A percentile compares a stretch with the other conserved stretches of the same genome.
These are phyloP conservation scores for Chytriomyces sp. DNA, from an alignment of 192 early-diverging fungal genomes.

Conservation along the genomic window DNA sequence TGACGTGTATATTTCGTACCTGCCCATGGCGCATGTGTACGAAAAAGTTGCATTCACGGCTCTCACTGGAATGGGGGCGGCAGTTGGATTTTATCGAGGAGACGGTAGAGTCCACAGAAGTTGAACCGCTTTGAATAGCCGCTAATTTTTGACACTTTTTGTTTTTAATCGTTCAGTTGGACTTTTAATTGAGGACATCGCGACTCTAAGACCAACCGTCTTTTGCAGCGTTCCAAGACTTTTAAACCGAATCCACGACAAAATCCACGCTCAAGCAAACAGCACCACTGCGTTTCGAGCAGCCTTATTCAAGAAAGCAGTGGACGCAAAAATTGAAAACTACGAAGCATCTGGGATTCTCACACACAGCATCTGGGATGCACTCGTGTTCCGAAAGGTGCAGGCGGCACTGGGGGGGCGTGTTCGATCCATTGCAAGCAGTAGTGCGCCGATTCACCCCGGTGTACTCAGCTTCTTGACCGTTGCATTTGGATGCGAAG, in stretches of 20 bases:
- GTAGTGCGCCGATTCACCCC: slow-evolving; percentile 54
- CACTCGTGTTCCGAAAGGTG: slow-evolving; percentile 84
- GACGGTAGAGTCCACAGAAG: slow-evolving; percentile 41
- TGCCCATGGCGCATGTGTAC: slow-evolving; percentile 91
- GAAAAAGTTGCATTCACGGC: slow-evolving; percentile 58
- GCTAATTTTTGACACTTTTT: no score
- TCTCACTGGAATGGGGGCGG: slow-evolving; percentile 61
- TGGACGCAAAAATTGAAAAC: slow-evolving; percentile 51
- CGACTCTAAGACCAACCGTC: slow-evolving; percentile 80
- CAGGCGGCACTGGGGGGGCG: slow-evolving; percentile 75
- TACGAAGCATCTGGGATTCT: slow-evolving; percentile 58
- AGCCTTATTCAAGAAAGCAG: slow-evolving; percentile 11
- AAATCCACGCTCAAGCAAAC: slow-evolving; percentile 56
- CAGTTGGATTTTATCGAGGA: slow-evolving; percentile 77
- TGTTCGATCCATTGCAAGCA: slow-evolving; percentile 49
- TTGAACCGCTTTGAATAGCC: background rate
- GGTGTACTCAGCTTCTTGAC: slow-evolving; percentile 58
- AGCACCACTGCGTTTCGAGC: slow-evolving; percentile 36
- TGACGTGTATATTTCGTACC: slow-evolving; percentile 61
- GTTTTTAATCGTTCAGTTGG: slow-evolving; percentile 32
- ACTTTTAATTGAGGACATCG: slow-evolving; percentile 85
- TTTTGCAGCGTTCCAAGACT: slow-evolving; percentile 89
- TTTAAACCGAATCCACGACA: slow-evolving; percentile 87
- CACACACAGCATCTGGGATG: slow-evolving; percentile 83
- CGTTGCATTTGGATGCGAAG: slow-evolving; percentile 44